A percentile compares a stretch with the other conserved stretches of the same genome.
phyloP scores from a whole-genome alignment of 2,329 filamentous ascomycete genomes.

The Paracamarosporium sp. region DNA sequence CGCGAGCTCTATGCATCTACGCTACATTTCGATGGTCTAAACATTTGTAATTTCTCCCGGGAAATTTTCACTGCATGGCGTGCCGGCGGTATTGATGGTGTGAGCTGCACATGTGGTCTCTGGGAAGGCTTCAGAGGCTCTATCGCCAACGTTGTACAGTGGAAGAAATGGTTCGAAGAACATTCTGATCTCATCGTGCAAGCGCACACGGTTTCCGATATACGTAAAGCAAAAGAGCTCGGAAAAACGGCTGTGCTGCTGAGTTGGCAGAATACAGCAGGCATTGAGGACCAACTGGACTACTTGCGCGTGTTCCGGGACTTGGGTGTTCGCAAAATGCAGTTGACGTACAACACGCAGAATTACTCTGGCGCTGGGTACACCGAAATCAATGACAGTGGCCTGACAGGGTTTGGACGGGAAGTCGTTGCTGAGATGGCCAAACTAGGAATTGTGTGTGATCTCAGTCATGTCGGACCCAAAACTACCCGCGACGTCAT shows the following conservation, averaged over 20 bases:
- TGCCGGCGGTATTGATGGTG: constrained; percentile 48
- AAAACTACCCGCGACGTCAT: constrained; percentile 36
- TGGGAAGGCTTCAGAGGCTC: constrained; percentile 50
- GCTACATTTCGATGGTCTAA: constrained; percentile 52
- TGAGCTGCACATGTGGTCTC: constrained; percentile 50
- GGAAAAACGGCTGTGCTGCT: constrained; percentile 49
- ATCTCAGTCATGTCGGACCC: constrained; percentile 46
- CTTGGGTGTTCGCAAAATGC: constrained; percentile 52
- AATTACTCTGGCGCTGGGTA: constrained; percentile 52
- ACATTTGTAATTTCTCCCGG: constrained; percentile 50
- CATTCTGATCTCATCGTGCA: constrained; percentile 50
- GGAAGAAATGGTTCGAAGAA: constrained; percentile 54
- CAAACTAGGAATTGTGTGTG: constrained; percentile 45
- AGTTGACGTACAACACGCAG: constrained; percentile 53
- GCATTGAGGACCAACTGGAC: constrained; percentile 49
- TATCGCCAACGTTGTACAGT: constrained; percentile 51
- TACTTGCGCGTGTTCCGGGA: constrained; percentile 51
- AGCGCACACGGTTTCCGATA: constrained; percentile 46
- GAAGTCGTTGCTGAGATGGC: constrained; percentile 46
- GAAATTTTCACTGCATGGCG: constrained; percentile 50
- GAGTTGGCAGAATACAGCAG: constrained; percentile 52
- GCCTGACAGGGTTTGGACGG: constrained; percentile 46
- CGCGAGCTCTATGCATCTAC: constrained; percentile 44
- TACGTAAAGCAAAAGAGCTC: constrained; percentile 45
- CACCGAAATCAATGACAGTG: constrained; percentile 46